phyloP scores from a whole-genome alignment of 768 basidiomycete species.

The Mycena polygramma region DNA sequence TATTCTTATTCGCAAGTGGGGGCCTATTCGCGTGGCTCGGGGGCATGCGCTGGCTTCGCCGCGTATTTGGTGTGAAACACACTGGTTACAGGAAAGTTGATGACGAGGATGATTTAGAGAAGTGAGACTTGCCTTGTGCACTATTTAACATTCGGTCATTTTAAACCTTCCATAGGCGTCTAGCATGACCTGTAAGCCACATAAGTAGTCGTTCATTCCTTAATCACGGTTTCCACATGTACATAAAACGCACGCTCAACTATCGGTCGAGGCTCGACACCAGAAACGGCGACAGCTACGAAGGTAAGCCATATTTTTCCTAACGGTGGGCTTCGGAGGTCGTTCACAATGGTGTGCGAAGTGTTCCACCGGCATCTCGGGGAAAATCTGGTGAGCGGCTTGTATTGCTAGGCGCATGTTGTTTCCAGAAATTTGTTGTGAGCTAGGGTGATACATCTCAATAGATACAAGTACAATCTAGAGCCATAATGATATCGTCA shows the following conservation, averaged over 20 bases:
- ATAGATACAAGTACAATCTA: background rate
- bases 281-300: too few relatives aligned
- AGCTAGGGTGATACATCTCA: background rate
- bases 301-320: too few relatives aligned
- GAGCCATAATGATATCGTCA: background rate
- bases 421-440: background rate
- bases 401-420: too few relatives aligned
- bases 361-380: too few relatives aligned
- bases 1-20: slow-evolving; percentile 61
- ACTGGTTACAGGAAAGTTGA: slow-evolving; percentile 61
- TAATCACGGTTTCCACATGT: background rate
- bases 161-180: slow-evolving; percentile 28
- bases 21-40: slow-evolving; percentile 66
- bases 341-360: too few relatives aligned
- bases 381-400: too few relatives aligned
- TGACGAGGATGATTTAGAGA: slow-evolving; percentile 65
- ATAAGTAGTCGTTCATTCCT: background rate
- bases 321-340: too few relatives aligned
- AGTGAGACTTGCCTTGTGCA: slow-evolving; percentile 50
- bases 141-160: slow-evolving; percentile 17
- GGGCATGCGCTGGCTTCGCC: slow-evolving; percentile 60
- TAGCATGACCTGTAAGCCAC: slow-evolving; percentile 25
- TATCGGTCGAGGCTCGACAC: too few relatives aligned
- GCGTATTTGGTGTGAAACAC: slow-evolving; percentile 52
- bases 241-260: too few relatives aligned